Evolutionary conservation across 257 asterid species (phyloP).

Genomic region (Penstemon newberryi): DNA sequence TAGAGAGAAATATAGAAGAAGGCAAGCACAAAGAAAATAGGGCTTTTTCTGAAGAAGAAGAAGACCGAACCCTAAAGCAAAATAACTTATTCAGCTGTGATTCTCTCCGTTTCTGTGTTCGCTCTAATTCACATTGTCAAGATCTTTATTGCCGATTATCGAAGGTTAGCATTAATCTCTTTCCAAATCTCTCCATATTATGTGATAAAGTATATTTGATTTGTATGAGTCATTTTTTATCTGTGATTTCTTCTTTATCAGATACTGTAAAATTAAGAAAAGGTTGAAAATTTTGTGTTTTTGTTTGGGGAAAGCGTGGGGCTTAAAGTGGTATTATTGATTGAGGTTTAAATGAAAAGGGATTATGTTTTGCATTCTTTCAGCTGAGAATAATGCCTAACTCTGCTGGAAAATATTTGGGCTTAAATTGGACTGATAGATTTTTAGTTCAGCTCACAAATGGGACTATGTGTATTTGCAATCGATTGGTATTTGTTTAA

Average conservation of each 20-base stretch:
- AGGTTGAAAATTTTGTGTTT: slow-evolving; percentile 9
- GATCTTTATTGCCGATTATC: slow-evolving; percentile 39
- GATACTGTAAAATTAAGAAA: slow-evolving; percentile 21
- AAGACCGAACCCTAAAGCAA: slow-evolving; percentile 33
- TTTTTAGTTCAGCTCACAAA: background rate
- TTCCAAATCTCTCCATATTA: slow-evolving; percentile 23
- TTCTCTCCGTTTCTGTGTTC: slow-evolving; percentile 21
- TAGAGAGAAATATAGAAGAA: slow-evolving; percentile 23
- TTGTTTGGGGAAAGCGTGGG: slow-evolving; percentile 7
- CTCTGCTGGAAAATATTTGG: background rate
- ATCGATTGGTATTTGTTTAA: background rate
- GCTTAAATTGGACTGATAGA: slow-evolving; percentile 19
- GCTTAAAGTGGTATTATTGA: slow-evolving; percentile 10
- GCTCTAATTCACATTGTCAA: slow-evolving; percentile 41
- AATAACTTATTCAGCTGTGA: slow-evolving; percentile 26
- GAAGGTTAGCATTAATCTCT: slow-evolving; percentile 42
- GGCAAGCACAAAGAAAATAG: slow-evolving; percentile 25
- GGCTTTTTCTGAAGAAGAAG: slow-evolving; percentile 23
- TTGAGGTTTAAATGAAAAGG: background rate
- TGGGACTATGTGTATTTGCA: slow-evolving; percentile 2
- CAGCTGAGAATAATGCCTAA: slow-evolving; percentile 19
- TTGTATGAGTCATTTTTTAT: slow-evolving; percentile 7
- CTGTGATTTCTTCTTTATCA: slow-evolving; percentile 18
- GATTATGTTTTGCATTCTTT: slow-evolving; percentile 14
- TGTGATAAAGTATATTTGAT: slow-evolving; percentile 19